A percentile compares a stretch with the other conserved stretches of the same genome.
phyloP scores from a whole-genome alignment of 1,139 yeast genomes.

The Scheffersomyces cryptocercus region DNA sequence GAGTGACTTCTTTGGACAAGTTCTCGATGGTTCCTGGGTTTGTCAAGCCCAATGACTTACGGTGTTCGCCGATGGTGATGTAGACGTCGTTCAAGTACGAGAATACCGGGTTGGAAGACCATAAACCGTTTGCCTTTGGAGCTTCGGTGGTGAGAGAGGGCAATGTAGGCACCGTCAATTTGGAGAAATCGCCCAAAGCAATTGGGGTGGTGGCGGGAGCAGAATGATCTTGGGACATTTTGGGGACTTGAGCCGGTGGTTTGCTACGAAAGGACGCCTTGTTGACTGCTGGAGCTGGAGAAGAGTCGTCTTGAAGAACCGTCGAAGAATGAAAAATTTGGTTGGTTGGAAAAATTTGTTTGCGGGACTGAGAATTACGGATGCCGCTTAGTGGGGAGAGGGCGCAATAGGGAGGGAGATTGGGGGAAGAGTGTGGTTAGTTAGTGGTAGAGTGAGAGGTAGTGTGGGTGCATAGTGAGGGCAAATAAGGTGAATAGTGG shows the following conservation, averaged over 20 bases:
- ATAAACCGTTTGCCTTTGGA: conserved; percentile 57
- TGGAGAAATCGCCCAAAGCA: conserved; percentile 54
- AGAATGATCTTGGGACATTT: conserved; percentile 14
- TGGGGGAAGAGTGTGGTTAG: no score
- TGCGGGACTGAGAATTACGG: conserved; percentile 2
- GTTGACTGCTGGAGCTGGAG: no score
- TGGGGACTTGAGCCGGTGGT: background rate
- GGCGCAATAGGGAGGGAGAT: no score
- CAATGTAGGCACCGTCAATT: conserved; percentile 55
- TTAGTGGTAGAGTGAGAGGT: no score
- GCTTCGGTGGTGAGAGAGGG: conserved; percentile 56
- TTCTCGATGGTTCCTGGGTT: conserved; percentile 97
- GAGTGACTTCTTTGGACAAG: conserved; percentile 87
- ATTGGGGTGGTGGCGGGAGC: conserved; percentile 26
- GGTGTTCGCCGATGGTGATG: conserved; percentile 70
- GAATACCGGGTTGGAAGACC: conserved; percentile 87
- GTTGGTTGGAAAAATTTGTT: conserved; percentile 6
- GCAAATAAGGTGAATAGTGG: no score
- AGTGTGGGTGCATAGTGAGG: no score
- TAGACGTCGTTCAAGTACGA: conserved; percentile 79
- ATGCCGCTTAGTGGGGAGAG: no score
- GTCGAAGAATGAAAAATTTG: background rate
- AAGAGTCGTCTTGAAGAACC: no score
- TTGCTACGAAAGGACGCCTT: no score
- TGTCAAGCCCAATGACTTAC: conserved; percentile 75